Evolutionary conservation across 2,329 filamentous ascomycete species (phyloP).

Genomic region (Cercospora sesami): DNA sequence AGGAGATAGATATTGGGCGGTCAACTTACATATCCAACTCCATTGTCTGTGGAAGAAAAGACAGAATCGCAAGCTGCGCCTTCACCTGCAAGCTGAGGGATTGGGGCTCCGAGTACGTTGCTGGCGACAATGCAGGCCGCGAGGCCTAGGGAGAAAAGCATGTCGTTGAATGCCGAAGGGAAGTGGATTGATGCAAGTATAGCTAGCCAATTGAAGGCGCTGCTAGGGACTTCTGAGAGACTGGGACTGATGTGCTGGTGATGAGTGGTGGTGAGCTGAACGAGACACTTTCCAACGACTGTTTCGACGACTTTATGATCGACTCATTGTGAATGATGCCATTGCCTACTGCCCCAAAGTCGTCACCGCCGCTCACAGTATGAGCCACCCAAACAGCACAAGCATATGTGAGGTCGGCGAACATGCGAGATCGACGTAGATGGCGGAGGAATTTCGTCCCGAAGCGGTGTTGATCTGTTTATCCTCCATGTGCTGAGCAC

Average conservation of each 20-base stretch:
- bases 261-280: background rate
- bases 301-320: background rate
- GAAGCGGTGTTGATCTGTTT: background rate
- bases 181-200: background rate
- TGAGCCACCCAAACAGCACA: background rate
- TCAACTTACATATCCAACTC: conserved; percentile 21
- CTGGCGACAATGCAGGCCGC: conserved; percentile 21
- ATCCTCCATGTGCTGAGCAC: background rate
- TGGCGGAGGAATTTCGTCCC: background rate
- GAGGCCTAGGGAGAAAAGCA: conserved; percentile 25
- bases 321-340: background rate
- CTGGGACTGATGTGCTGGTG: background rate
- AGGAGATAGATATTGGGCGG: too few relatives aligned
- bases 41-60: conserved; percentile 28
- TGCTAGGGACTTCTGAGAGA: background rate
- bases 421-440: background rate
- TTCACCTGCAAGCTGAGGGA: conserved; percentile 31
- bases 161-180: background rate
- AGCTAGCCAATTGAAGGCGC: background rate
- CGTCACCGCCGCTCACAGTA: background rate
- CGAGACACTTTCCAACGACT: background rate
- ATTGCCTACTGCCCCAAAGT: background rate
- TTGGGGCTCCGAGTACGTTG: conserved; percentile 20
- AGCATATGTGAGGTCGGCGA: background rate
- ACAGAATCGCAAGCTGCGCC: conserved; percentile 27